Percentiles rank a stretch among this genome's conserved stretches.
Evolutionary conservation across 2,329 filamentous ascomycete genomes (phyloP).

Genomic region (Leptographium radiaticola): DNA sequence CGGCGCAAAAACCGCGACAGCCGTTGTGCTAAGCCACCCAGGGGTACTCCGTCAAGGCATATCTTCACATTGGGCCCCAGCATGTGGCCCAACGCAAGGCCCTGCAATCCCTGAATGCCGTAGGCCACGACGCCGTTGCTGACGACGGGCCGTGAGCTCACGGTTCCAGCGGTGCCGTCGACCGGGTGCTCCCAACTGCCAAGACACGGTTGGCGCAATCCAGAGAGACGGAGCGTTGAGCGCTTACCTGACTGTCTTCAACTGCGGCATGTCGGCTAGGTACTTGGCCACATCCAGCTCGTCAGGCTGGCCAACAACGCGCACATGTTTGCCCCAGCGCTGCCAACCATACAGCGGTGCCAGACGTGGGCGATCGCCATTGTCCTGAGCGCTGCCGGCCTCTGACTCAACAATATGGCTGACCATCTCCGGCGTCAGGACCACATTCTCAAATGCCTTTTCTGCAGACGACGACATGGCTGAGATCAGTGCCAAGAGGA

Average conservation of each 20-base stretch:
- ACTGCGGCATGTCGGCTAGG: not conserved
- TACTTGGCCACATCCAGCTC: not conserved
- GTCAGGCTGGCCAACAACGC: not conserved
- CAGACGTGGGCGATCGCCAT: not conserved
- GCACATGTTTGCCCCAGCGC: not conserved
- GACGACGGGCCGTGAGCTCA: not conserved
- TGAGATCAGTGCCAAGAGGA: no score
- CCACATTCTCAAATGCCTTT: no score
- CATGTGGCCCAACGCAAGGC: slow-evolving; percentile 3
- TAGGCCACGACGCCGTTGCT: not conserved
- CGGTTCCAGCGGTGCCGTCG: not conserved
- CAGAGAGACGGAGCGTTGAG: not conserved
- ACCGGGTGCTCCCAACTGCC: not conserved
- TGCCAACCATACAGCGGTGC: not conserved
- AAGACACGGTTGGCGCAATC: not conserved
- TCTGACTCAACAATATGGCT: no score
- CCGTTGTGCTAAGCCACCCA: slow-evolving; percentile 2
- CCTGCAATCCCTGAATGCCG: slow-evolving; percentile 3
- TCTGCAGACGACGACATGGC: no score
- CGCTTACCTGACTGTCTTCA: not conserved
- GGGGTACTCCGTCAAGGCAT: not conserved
- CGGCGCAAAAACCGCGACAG: not conserved
- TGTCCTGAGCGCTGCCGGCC: not conserved
- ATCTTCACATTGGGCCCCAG: not conserved
- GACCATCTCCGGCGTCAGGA: no score